Base-by-base conservation (phyloP, 2,329 filamentous ascomycete genomes). In the Aspergillus bombycis region DNA sequence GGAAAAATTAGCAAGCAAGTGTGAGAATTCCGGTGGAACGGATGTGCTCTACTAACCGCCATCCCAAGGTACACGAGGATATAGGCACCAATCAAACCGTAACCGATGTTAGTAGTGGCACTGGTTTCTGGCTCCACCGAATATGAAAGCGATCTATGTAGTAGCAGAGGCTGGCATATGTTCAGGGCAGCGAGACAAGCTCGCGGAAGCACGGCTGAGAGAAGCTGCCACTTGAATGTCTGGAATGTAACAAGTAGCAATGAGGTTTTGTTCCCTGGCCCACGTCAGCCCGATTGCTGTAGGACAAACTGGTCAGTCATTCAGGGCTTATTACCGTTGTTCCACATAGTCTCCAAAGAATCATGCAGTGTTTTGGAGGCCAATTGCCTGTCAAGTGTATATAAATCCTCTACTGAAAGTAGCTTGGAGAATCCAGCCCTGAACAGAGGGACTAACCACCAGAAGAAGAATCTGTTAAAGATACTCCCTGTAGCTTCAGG, bases 371-470 rank as follows among this genome's bases (percentile, higher is more conserved):
- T 75, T 58, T 78, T 77, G 0, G 82, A 81, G 10, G 71, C 64
- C 12, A 84, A 67, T 58, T 81, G 72, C 61, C 83, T 81, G 62
- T 85, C 83, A 38, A 84, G 70, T 0, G 72, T 64, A 64, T 72
- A 81, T 3, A 84, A 74, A 61, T 84, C 82, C 9, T 81, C 78
- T 0, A 84, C 73, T 0, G 71, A 67, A 7, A 86, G 66, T 4
- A 77, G 65, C 8, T 78, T 81, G 5, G 72, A 78, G 72, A 80
- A 86, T 0, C 85, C 84, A 19, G 75, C 72, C 30, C 77, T 77
- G 48, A 88, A 82, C 8, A 88, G 70, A 2, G 79, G 77, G 62
- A 83, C 85, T 57, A 86, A 71, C 85, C 85, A 87, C 76, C 79
- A 82, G 68, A 87, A 87, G 14, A 85, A 72, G 0, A 73, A 74